Conservation (phyloP, 2,329 filamentous ascomycete genomes). For the Colletotrichum lupini region DNA sequence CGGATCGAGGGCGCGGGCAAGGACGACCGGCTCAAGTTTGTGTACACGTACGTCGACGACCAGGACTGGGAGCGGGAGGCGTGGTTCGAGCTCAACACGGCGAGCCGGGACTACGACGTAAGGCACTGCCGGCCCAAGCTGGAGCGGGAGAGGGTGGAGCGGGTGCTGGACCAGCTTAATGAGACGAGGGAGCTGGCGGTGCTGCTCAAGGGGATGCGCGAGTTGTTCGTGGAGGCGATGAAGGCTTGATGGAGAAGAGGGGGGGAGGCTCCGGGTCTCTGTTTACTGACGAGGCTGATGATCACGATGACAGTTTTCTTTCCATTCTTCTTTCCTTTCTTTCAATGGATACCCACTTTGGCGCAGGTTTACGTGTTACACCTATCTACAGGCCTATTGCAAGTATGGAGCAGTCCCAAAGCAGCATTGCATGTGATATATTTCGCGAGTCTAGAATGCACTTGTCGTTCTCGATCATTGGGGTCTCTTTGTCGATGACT, state of each 20-base stretch:
- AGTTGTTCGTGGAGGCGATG: conserved; percentile 77
- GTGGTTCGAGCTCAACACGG: conserved; percentile 91
- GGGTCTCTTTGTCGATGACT: neutral
- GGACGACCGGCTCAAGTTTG: conserved; percentile 88
- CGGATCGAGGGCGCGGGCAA: conserved; percentile 89
- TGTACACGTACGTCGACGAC: conserved; percentile 89
- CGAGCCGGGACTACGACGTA: conserved; percentile 85
- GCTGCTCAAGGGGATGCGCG: conserved; percentile 85
- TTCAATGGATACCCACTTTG: conserved; percentile 29
- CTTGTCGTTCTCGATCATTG: neutral
- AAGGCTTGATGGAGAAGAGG: conserved; percentile 53
- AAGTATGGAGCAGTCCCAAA: neutral
- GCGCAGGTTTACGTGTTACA: neutral
- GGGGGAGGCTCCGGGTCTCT: neutral
- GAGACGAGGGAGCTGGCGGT: conserved; percentile 79
- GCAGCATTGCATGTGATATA: neutral
- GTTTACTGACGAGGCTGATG: conserved; percentile 22
- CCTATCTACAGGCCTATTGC: too few species aligned
- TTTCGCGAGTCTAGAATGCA: neutral
- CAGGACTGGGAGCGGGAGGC: conserved; percentile 89
- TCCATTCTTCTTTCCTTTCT: conserved; percentile 1
- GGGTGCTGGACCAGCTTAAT: conserved; percentile 82
- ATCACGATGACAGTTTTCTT: conserved; percentile 15
- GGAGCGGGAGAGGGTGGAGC: conserved; percentile 80
- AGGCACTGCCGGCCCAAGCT: conserved; percentile 84